Conservation (phyloP, 2,329 filamentous ascomycete species). For the Fusarium tuaranense region DNA sequence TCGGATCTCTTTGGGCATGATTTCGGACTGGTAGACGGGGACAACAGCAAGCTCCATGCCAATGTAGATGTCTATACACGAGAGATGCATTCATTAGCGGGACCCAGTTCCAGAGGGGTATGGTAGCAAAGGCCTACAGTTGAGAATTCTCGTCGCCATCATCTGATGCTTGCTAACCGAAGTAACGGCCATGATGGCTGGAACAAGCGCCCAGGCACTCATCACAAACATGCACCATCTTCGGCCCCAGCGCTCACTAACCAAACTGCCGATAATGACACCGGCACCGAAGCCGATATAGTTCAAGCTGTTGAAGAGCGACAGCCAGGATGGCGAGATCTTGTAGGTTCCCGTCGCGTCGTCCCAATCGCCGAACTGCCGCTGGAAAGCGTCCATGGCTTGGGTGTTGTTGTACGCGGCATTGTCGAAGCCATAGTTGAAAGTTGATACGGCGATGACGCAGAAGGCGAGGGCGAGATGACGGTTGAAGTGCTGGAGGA, state of each 20-base stretch:
- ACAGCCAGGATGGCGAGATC: background rate
- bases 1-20: conserved; percentile 36
- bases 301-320: background rate
- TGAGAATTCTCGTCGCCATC: conserved; percentile 13
- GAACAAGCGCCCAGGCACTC: conserved; percentile 45
- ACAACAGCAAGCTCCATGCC: conserved; percentile 37
- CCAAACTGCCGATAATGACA: conserved; percentile 17
- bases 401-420: conserved; percentile 47
- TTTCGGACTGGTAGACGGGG: conserved; percentile 49
- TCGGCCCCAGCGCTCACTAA: conserved; percentile 31
- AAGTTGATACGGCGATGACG: conserved; percentile 48
- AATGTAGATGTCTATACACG: background rate
- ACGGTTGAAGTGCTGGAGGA: conserved; percentile 15
- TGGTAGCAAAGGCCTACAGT: background rate
- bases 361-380: conserved; percentile 47
- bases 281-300: background rate
- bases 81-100: background rate
- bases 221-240: conserved; percentile 46
- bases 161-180: conserved; percentile 15
- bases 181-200: conserved; percentile 14
- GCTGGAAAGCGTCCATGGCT: conserved; percentile 48
- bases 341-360: background rate
- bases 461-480: background rate
- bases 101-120: background rate
- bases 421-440: conserved; percentile 54